Evolutionary conservation across 2,329 filamentous ascomycete species (phyloP), one percentile per base, ranked within the genome.

Genomic region (Colletotrichum filicis): DNA sequence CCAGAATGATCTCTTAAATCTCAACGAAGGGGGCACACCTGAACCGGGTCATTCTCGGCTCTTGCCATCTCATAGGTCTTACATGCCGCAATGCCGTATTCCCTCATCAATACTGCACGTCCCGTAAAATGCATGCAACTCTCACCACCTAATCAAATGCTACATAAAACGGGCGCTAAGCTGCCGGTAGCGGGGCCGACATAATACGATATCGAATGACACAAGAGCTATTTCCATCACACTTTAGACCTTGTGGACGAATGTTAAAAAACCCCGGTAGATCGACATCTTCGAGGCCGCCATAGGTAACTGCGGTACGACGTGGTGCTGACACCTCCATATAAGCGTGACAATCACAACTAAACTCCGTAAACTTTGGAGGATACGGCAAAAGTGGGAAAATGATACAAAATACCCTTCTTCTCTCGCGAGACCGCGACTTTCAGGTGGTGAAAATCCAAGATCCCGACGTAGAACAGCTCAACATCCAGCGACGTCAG

Each of bases 311-410:
- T 46, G 35, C 55, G 55, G 56, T 66, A 49, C 35, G 56, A 66
- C 64, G 64, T 35, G 19, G n/a, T 59, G 64, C 55, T 66, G 37
- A 59, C 64, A 32, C 46, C 55, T 52, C 55, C 53, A 16, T 30
- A 56, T 16, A 56, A 16, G 35, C 24, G 53, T 37, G 42, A 49
- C n/a, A 49, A 49, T 22, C 42, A 22, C 16, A 4, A 9, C 42
- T 11, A 2, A 6, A 8, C 16, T 42, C 6, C 16, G 37, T 35
- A 5, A 19, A 19, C 16, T 42, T 6, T 42, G 7, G n/a, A 22
- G 42, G 0, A 11, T 4, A 22, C 19, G 4, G 42, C 19, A 22
- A 7, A 7, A 49, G 19, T 9, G 42, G 2, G 19, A 9, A 22
- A 49, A 11, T 22, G 7, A 11, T 49, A 49, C 42, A 49, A 49